phyloP scores from a whole-genome alignment of 768 basidiomycete genomes.

The Clathrus columnatus region DNA sequence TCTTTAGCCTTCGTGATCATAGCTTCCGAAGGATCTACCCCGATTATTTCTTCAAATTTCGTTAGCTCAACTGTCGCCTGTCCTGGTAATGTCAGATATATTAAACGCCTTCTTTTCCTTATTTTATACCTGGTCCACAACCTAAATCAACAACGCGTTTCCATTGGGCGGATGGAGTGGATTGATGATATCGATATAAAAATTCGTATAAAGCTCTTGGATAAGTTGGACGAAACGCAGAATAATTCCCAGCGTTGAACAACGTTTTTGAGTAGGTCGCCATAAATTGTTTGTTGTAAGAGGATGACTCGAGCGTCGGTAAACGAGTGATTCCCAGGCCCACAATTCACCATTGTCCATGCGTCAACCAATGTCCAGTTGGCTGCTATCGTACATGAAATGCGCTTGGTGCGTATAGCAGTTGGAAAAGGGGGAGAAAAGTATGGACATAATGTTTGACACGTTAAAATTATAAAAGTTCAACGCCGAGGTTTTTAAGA shows the following conservation, averaged over 20 bases:
- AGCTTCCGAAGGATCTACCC: slow-evolving; percentile 62
- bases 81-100: slow-evolving; percentile 31
- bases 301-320: no score
- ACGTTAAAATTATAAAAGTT: no score
- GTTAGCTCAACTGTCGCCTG: slow-evolving; percentile 57
- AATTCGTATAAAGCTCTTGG: slow-evolving; percentile 55
- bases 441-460: no score
- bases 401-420: no score
- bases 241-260: slow-evolving; percentile 62
- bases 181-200: slow-evolving; percentile 50
- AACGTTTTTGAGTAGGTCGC: slow-evolving; percentile 64
- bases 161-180: slow-evolving; percentile 30
- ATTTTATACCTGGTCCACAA: slow-evolving; percentile 62
- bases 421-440: no score
- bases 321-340: no score
- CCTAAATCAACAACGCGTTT: slow-evolving; percentile 65
- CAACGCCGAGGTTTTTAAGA: no score
- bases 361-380: no score
- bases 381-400: no score
- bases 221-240: slow-evolving; percentile 65
- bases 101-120: no score
- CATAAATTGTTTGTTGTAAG: slow-evolving; percentile 41
- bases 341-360: no score
- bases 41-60: slow-evolving; percentile 52
- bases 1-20: slow-evolving; percentile 56